phyloP scores from a whole-genome alignment of 1,139 yeast species.

The Geotrichum carabidarum region DNA sequence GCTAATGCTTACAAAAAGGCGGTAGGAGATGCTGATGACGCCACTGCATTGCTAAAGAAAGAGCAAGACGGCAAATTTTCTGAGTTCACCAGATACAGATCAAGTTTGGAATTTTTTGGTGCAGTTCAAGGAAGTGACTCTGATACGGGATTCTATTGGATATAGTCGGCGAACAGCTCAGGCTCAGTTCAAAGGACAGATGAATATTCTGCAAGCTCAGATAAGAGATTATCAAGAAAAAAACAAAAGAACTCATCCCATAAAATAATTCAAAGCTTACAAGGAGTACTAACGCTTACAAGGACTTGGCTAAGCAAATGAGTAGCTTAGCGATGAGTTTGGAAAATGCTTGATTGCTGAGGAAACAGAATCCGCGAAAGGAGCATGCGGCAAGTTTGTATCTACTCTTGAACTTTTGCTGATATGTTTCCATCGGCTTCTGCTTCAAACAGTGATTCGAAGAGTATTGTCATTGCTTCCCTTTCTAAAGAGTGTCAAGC shows the following conservation, averaged over 20 bases:
- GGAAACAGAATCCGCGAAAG: background rate
- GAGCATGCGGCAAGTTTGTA: background rate
- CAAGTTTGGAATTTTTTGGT: slow-evolving; percentile 8
- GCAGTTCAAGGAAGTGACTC: slow-evolving; percentile 8
- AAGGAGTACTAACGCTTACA: slow-evolving; percentile 26
- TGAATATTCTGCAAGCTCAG: slow-evolving; percentile 22
- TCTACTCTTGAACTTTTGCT: slow-evolving; percentile 1
- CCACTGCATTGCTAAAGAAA: slow-evolving; percentile 20
- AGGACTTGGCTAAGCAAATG: slow-evolving; percentile 26
- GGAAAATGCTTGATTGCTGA: slow-evolving; percentile 11
- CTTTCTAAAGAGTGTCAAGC: background rate
- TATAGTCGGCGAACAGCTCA: slow-evolving; percentile 21
- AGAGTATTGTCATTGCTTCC: no score
- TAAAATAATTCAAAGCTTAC: slow-evolving; percentile 22
- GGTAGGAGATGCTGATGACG: slow-evolving; percentile 23
- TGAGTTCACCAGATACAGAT: slow-evolving; percentile 7
- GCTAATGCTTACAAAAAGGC: slow-evolving; percentile 24
- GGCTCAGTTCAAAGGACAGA: slow-evolving; percentile 20
- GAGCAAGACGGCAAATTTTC: background rate
- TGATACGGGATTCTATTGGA: slow-evolving; percentile 18
- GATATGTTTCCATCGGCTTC: background rate
- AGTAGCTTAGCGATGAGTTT: slow-evolving; percentile 22
- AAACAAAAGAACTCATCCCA: slow-evolving; percentile 17
- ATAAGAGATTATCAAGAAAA: slow-evolving; percentile 21
- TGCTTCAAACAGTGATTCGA: no score